These are phyloP conservation scores for Davidsoniella eucalypti DNA, from an alignment of 2,329 filamentous ascomycete genomes.

Conservation along the genomic window DNA sequence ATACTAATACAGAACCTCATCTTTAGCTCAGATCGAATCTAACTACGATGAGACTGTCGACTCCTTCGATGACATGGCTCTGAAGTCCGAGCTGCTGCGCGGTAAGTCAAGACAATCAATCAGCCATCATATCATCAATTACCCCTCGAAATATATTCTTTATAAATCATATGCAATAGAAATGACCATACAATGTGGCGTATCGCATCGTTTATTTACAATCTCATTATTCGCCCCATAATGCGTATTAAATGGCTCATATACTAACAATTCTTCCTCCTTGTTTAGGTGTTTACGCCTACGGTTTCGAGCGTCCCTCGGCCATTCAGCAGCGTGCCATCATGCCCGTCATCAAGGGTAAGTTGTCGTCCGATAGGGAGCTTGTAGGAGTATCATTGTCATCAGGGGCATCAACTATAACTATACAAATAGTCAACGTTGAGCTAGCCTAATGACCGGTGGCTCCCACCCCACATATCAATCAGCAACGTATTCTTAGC, in stretches of 20 bases:
- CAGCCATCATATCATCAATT: not conserved
- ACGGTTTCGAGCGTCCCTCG: slow-evolving; percentile 99
- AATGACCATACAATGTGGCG: not conserved
- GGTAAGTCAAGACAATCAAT: slow-evolving; percentile 28
- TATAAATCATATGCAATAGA: not conserved
- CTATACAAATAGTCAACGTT: not conserved
- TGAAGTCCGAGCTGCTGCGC: slow-evolving; percentile 94
- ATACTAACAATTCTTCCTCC: not conserved
- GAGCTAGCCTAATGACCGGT: not conserved
- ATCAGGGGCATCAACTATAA: no score
- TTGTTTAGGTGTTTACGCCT: slow-evolving; percentile 73
- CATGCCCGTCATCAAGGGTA: slow-evolving; percentile 99
- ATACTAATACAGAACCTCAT: slow-evolving; percentile 1
- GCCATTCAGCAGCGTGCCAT: slow-evolving; percentile 99
- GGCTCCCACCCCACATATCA: slow-evolving; percentile 1
- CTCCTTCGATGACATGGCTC: slow-evolving; percentile 95
- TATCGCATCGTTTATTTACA: not conserved
- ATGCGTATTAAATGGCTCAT: not conserved
- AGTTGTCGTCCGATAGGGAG: slow-evolving; percentile 19
- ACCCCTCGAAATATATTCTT: not conserved
- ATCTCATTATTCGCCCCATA: not conserved
- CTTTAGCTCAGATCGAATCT: slow-evolving; percentile 90
- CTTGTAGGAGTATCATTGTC: no score
- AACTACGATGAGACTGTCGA: slow-evolving; percentile 99
- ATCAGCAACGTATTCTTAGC: not conserved